Evolutionary conservation across 2,329 filamentous ascomycete genomes (phyloP).

Genomic region (Penicillium decumbens): DNA sequence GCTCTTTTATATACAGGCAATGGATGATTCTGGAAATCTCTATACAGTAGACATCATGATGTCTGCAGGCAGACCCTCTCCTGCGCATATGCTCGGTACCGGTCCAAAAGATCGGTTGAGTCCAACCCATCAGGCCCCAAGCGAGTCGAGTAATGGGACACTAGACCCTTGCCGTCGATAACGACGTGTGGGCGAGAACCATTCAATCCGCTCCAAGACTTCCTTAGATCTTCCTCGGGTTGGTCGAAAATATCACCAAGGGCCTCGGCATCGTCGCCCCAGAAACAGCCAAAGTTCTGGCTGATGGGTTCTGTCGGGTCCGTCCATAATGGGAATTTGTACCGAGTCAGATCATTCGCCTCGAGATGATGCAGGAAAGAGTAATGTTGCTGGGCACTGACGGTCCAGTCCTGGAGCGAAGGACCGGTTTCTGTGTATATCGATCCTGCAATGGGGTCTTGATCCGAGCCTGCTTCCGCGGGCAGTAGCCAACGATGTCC

Average conservation of each 20-base stretch:
- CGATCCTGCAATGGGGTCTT: conserved; percentile 47
- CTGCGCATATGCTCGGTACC: conserved; percentile 52
- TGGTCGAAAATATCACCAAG: conserved; percentile 43
- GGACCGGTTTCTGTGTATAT: conserved; percentile 46
- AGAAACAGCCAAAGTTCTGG: conserved; percentile 53
- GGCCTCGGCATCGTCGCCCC: conserved; percentile 50
- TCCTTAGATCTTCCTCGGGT: conserved; percentile 38
- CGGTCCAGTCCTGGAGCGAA: conserved; percentile 48
- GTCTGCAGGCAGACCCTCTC: conserved; percentile 47
- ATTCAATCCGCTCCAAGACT: conserved; percentile 36
- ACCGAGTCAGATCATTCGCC: conserved; percentile 42
- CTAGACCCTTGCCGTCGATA: conserved; percentile 53
- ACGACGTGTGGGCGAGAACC: conserved; percentile 33
- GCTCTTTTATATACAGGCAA: neutral
- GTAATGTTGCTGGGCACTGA: conserved; percentile 46
- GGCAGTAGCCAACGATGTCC: conserved; percentile 52
- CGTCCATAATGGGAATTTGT: conserved; percentile 47
- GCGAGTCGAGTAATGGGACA: conserved; percentile 51
- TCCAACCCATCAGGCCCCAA: conserved; percentile 42
- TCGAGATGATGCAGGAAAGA: conserved; percentile 51
- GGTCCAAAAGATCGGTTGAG: conserved; percentile 52
- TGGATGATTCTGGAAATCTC: neutral
- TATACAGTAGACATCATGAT: neutral
- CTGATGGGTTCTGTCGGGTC: conserved; percentile 51
- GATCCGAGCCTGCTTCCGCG: conserved; percentile 33